Conservation (phyloP, 352 stramenopile genomes). For the Phytophthora pistaciae region DNA sequence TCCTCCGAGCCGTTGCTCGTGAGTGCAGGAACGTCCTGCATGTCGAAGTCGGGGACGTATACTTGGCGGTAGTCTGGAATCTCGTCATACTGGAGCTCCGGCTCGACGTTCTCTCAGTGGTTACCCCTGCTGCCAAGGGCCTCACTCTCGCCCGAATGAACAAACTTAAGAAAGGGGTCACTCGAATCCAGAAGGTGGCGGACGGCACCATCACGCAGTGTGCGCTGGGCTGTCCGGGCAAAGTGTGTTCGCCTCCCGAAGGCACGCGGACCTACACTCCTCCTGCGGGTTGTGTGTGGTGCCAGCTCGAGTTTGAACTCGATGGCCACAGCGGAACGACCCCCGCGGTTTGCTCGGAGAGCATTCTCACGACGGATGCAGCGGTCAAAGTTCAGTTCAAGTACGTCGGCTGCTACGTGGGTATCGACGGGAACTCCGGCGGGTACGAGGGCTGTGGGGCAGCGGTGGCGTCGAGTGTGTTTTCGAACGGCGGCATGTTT, state of each 20-base stretch:
- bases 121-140: neutral
- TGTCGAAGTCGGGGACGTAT: constrained; percentile 3
- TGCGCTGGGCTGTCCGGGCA: neutral
- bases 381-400: constrained; percentile 7
- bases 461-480: neutral
- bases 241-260: constrained; percentile 1
- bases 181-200: constrained; percentile 2
- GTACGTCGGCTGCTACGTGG: neutral
- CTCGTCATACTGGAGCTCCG: neutral
- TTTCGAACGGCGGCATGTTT: constrained; percentile 3
- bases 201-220: constrained; percentile 1
- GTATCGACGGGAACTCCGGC: neutral
- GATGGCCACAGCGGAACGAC: neutral
- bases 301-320: constrained; percentile 3
- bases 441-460: neutral
- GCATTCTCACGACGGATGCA: neutral
- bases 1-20: neutral
- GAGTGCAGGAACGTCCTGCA: neutral
- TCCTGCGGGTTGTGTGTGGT: neutral
- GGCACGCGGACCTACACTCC: neutral
- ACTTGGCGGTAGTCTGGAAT: neutral
- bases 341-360: neutral
- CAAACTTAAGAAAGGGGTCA: constrained; percentile 4
- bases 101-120: neutral
- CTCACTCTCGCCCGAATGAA: neutral